Conservation (phyloP, 2,329 filamentous ascomycete genomes). For the Aphanocladium album region DNA sequence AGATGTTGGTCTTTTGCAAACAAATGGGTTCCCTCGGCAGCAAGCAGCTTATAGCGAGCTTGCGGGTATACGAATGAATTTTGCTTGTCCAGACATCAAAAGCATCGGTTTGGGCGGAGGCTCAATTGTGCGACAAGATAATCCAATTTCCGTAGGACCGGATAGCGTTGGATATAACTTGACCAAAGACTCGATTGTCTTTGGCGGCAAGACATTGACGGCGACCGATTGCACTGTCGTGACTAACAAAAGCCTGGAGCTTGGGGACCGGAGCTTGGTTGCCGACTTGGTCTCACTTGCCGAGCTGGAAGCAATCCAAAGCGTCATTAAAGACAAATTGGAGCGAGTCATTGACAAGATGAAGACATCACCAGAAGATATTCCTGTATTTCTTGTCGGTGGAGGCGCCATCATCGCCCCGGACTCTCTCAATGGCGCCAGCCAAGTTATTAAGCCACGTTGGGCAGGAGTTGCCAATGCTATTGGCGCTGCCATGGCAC, state of each 20-base stretch:
- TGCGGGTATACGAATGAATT: slow-evolving; percentile 59
- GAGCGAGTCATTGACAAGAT: slow-evolving; percentile 55
- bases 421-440: slow-evolving; percentile 49
- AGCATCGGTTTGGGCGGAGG: slow-evolving; percentile 57
- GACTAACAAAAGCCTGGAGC: slow-evolving; percentile 25
- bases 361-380: slow-evolving; percentile 56
- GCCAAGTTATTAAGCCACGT: slow-evolving; percentile 49
- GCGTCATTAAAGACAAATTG: slow-evolving; percentile 43
- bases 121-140: slow-evolving; percentile 43
- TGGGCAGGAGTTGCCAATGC: slow-evolving; percentile 60
- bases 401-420: slow-evolving; percentile 58
- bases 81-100: slow-evolving; percentile 52
- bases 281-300: slow-evolving; percentile 25
- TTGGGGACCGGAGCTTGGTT: slow-evolving; percentile 38
- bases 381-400: slow-evolving; percentile 58
- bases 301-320: slow-evolving; percentile 34
- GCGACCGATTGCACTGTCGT: slow-evolving; percentile 51
- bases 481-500: slow-evolving; percentile 58
- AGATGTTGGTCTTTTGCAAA: slow-evolving; percentile 56
- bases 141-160: slow-evolving; percentile 47
- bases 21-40: slow-evolving; percentile 59
- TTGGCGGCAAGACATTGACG: slow-evolving; percentile 52
- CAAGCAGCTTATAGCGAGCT: slow-evolving; percentile 58
- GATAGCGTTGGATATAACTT: slow-evolving; percentile 59
- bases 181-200: slow-evolving; percentile 47